Evolutionary conservation across 139 green algal species (phyloP).

Genomic region (Chlorella ohadii): DNA sequence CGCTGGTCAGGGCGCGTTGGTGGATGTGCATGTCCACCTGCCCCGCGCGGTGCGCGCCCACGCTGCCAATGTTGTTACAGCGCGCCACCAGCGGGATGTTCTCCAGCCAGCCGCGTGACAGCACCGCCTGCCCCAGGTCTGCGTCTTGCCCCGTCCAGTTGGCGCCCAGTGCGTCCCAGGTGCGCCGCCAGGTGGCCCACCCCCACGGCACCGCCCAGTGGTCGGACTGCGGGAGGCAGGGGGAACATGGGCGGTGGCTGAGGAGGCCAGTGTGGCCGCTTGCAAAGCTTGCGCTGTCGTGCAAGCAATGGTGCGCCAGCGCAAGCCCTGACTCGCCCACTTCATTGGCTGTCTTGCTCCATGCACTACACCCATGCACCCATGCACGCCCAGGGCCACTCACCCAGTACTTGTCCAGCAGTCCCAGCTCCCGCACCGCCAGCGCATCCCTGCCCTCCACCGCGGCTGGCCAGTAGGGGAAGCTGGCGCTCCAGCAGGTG

Average conservation of each 20-base stretch:
- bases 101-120: neutral
- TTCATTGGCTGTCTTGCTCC: too few species aligned
- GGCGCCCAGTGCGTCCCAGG: constrained; percentile 5
- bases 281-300: too few species aligned
- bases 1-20: constrained; percentile 12
- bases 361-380: neutral
- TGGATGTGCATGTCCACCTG: neutral
- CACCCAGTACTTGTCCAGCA: constrained; percentile 33
- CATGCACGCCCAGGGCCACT: too few species aligned
- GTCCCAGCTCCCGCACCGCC: neutral
- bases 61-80: constrained; percentile 35
- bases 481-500: constrained; percentile 28
- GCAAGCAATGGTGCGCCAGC: neutral
- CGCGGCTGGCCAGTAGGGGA: neutral
- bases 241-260: too few species aligned
- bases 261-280: too few species aligned
- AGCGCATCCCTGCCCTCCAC: constrained; percentile 19
- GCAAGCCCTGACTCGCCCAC: too few species aligned
- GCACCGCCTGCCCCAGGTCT: neutral
- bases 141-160: constrained; percentile 17
- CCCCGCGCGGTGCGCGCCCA: constrained; percentile 10
- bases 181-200: constrained; percentile 28
- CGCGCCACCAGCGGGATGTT: constrained; percentile 26
- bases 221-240: neutral
- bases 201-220: constrained; percentile 17